These are phyloP conservation scores for Exophiala xenobiotica DNA, from an alignment of 2,329 filamentous ascomycete genomes.

Conservation along the genomic window DNA sequence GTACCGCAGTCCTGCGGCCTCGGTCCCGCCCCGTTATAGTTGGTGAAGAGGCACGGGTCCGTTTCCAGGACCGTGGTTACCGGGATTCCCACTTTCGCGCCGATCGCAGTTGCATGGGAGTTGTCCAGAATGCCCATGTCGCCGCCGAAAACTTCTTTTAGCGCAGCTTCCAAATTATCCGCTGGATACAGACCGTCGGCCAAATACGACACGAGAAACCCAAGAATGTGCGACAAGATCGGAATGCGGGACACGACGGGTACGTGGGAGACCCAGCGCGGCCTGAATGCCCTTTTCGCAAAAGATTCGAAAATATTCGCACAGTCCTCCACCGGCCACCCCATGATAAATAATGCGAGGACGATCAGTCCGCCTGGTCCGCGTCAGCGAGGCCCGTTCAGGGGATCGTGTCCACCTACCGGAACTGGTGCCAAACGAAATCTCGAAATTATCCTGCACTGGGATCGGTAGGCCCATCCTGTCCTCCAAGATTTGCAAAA, in stretches of 20 bases:
- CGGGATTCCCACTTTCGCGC: constrained; percentile 26
- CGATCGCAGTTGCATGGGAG: constrained; percentile 23
- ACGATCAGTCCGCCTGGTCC: constrained; percentile 25
- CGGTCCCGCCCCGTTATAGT: constrained; percentile 28
- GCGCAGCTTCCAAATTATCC: constrained; percentile 23
- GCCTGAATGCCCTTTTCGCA: constrained; percentile 25
- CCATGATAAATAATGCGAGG: constrained; percentile 22
- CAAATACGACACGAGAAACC: constrained; percentile 11
- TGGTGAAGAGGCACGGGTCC: constrained; percentile 26
- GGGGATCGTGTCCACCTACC: constrained; percentile 13
- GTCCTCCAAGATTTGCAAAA: constrained; percentile 12
- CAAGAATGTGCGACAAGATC: constrained; percentile 12
- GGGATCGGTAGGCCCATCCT: constrained; percentile 13
- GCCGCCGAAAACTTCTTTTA: constrained; percentile 26
- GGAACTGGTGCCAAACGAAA: constrained; percentile 16
- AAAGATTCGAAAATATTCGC: constrained; percentile 22
- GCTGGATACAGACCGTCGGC: constrained; percentile 27
- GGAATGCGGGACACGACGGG: constrained; percentile 12
- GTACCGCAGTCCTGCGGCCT: constrained; percentile 12
- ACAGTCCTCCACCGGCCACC: constrained; percentile 23
- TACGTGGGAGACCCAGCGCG: constrained; percentile 15
- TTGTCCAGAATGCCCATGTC: constrained; percentile 27
- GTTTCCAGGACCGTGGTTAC: constrained; percentile 25
- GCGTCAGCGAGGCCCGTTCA: constrained; percentile 5
- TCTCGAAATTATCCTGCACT: constrained; percentile 18